Base-by-base conservation (phyloP, 2,329 filamentous ascomycete genomes). In the Endoconidiophora polonica region DNA sequence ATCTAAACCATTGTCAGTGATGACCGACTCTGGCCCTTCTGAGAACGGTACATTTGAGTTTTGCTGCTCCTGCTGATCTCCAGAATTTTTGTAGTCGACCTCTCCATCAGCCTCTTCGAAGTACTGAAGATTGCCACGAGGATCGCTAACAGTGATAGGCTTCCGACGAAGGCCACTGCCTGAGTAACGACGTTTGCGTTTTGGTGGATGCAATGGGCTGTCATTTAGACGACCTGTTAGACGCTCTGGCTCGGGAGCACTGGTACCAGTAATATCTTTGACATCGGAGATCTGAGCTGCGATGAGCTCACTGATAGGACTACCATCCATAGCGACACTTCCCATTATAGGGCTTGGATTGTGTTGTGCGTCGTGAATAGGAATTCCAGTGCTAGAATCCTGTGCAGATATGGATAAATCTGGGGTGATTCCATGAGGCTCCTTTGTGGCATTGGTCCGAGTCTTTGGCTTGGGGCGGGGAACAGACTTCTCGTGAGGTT, bases 101-200 rank as follows among this genome's bases (percentile, higher is more conserved):
- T 93, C 90, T 9, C 26, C 26, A 20, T 88, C 86, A 24, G 90
- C 86, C 57, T 93, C 85, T 59, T 94, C 87, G 58, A 83, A 88
- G 57, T 88, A 94, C 61, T 94, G 81, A n/a, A 95, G 70, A 55
- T 84, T 75, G n/a, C 86, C 83, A 48, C 82, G 72, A 7, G 76
- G 71, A 10, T 81, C 75, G 16, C 73, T 74, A 5, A 94, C 81
- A 55, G 86, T 83, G 50, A 75, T 69, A 22, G 85, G 82, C 59
- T 83, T 81, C 52, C 77, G 70, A 36, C 84, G 78, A 23, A 95
- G 72, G 4, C 86, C 87, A 56, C 86, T 86, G 45, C 87, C 88
- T 4, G 87, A 95, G 63, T 93, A 91, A 22, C 90, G 80, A 53
- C 88, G 76, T 60, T 76, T 78, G 52, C 71, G 73, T 48, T 72